Evolutionary conservation across 1,284 basidiomycete genomes (phyloP), one percentile per base, ranked within the genome.

Genomic region (Naganishia sp.): DNA sequence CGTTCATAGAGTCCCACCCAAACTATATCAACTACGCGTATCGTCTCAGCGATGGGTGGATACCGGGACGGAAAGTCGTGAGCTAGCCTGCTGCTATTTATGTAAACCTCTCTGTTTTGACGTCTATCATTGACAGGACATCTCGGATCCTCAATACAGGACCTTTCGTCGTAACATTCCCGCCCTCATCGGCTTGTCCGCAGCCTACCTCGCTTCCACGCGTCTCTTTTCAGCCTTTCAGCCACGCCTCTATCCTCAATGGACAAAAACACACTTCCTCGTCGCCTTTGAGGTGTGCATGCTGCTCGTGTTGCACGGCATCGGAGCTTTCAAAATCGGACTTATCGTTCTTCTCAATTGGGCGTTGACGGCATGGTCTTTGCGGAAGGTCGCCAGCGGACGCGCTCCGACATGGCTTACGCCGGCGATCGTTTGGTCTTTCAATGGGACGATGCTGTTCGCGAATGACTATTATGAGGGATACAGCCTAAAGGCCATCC

Each of bases 81-180:
- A 70, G 81, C 72, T 6, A 33, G 43, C 50, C 55, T 36, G 36
- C 28, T 52, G 7, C 43, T 23, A 43, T 43, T 18, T 0, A 16
- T 2, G n/a, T 43, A 39, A 6, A 7, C 36, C 5, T 16, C 46
- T n/a, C n/a, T 15, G 48, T 16, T 11, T 53, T 15, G 7, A 46
- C 21, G 10, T 49, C 42, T 43, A 13, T 18, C 31, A 25, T 44
- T 3, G 36, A 46, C 44, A 92, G 90, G 92, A 95, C 75, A 90
- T 88, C 75, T 92, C 89, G 69, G 92, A 94, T 73, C 80, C 82
- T 0, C 92, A 94, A 80, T 94, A 92, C 75, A 88, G 88, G 25
- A 84, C 86, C 1, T 93, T 95, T 78, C 85, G 92, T 56, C 82
- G 84, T 72, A 91, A 91, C 74, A 75, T 93, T 48, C 83, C 86